These are phyloP conservation scores for Penicillium frequentans DNA, from an alignment of 2,329 filamentous ascomycete genomes.

Conservation along the genomic window DNA sequence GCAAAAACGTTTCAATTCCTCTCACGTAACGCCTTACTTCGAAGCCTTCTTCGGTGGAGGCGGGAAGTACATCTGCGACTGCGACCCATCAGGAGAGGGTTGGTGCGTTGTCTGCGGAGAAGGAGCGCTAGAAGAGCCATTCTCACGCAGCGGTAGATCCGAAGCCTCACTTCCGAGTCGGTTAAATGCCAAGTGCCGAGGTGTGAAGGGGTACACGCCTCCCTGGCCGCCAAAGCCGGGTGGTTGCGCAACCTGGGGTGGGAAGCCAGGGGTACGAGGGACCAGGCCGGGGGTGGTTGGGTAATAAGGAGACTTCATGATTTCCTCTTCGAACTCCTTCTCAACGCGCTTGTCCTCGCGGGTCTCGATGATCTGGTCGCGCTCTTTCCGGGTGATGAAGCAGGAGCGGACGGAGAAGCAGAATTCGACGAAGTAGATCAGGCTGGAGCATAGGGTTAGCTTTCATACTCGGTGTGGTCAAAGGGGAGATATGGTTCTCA, in stretches of 20 bases:
- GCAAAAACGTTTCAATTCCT: not conserved
- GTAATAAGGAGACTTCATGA: constrained; percentile 38
- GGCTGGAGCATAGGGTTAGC: constrained; percentile 35
- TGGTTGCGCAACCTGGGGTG: constrained; percentile 28
- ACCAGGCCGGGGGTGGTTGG: constrained; percentile 26
- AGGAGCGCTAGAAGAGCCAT: constrained; percentile 23
- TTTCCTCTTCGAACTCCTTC: constrained; percentile 43
- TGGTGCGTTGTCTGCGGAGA: constrained; percentile 22
- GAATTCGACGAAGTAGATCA: constrained; percentile 52
- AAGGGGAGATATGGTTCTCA: constrained; percentile 28
- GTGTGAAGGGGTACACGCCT: constrained; percentile 29
- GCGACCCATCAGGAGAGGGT: constrained; percentile 9
- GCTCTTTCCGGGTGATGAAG: constrained; percentile 43
- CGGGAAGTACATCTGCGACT: constrained; percentile 41
- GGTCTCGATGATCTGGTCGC: constrained; percentile 32
- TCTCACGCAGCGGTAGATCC: constrained; percentile 43
- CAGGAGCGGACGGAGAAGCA: constrained; percentile 50
- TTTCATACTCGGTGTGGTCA: not conserved
- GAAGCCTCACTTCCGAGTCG: constrained; percentile 36
- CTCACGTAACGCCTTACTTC: constrained; percentile 12
- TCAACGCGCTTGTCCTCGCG: constrained; percentile 38
- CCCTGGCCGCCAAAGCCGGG: not conserved
- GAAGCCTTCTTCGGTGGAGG: constrained; percentile 43
- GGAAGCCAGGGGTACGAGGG: constrained; percentile 28
- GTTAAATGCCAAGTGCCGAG: constrained; percentile 45